Evolutionary conservation across 805 yeast genomes (phyloP).

Genomic region (Zygosaccharomyces siamensis): DNA sequence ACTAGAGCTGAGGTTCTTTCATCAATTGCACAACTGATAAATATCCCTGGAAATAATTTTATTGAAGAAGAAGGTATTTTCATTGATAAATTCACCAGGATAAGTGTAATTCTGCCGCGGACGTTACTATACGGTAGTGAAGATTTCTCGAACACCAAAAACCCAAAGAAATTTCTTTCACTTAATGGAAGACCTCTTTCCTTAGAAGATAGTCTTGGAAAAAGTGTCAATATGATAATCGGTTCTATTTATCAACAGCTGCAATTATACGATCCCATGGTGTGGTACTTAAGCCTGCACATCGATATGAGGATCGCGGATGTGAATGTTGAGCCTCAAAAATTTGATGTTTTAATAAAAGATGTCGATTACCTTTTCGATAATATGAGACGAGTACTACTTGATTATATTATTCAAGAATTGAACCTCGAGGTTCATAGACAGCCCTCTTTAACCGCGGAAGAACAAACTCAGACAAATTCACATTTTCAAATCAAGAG

Average conservation of each 20-base stretch:
- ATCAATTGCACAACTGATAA: constrained; percentile 11
- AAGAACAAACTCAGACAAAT: not conserved
- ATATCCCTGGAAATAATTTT: constrained; percentile 16
- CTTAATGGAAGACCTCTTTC: constrained; percentile 36
- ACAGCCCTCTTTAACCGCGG: not conserved
- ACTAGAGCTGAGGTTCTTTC: constrained; percentile 15
- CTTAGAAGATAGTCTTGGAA: constrained; percentile 33
- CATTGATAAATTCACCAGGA: constrained; percentile 9
- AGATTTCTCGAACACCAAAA: constrained; percentile 22
- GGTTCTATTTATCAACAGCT: constrained; percentile 23
- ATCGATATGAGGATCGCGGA: constrained; percentile 29
- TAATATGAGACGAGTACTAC: constrained; percentile 12
- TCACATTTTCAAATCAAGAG: not conserved
- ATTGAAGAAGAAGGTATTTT: constrained; percentile 9
- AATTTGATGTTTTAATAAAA: constrained; percentile 37
- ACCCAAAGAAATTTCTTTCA: constrained; percentile 27
- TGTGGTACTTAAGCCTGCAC: constrained; percentile 37
- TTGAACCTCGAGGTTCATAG: not conserved
- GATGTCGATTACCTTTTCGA: constrained; percentile 21
- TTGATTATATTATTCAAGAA: constrained; percentile 1
- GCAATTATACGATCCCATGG: constrained; percentile 28
- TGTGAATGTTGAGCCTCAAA: constrained; percentile 44
- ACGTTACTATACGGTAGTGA: constrained; percentile 29
- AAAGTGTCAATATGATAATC: constrained; percentile 24
- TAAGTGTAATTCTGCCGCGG: constrained; percentile 33